Evolutionary conservation across 495 filamentous ascomycete species (phyloP).

Genomic region (Neurospora hispaniola): DNA sequence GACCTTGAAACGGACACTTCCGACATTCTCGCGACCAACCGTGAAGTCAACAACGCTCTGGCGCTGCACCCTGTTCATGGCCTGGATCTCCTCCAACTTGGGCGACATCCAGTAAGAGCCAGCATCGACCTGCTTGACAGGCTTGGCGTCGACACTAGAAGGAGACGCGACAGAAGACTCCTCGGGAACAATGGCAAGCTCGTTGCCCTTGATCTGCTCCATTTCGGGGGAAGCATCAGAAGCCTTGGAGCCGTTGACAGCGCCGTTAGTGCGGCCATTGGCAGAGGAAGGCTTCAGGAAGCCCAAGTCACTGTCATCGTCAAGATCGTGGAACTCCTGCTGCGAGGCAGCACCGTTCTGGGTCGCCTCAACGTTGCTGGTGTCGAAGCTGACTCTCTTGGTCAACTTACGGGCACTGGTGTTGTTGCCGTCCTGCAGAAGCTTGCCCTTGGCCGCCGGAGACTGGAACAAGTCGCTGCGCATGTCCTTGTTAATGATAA

Average conservation of each 20-base stretch:
- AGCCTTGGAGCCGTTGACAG: slow-evolving; percentile 34
- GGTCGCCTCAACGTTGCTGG: slow-evolving; percentile 34
- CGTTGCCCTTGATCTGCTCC: slow-evolving; percentile 62
- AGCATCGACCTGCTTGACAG: slow-evolving; percentile 42
- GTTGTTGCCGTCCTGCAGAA: slow-evolving; percentile 25
- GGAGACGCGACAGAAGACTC: slow-evolving; percentile 38
- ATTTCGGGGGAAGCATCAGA: slow-evolving; percentile 49
- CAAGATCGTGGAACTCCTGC: slow-evolving; percentile 35
- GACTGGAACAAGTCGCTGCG: slow-evolving; percentile 66
- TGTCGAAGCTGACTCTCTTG: slow-evolving; percentile 88
- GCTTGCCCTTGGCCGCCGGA: slow-evolving; percentile 34
- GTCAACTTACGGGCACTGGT: slow-evolving; percentile 50
- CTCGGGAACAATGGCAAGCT: slow-evolving; percentile 71
- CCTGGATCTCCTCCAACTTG: slow-evolving; percentile 53
- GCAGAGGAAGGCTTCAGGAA: slow-evolving; percentile 47
- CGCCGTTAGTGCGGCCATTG: slow-evolving; percentile 25
- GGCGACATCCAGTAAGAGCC: slow-evolving; percentile 85
- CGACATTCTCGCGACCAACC: slow-evolving; percentile 72
- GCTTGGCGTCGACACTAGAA: slow-evolving; percentile 10
- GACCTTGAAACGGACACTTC: slow-evolving; percentile 66
- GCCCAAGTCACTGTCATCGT: slow-evolving; percentile 49
- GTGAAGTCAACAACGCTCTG: slow-evolving; percentile 60
- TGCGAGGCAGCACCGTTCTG: slow-evolving; percentile 16
- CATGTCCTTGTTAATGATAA: slow-evolving; percentile 81
- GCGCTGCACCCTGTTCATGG: slow-evolving; percentile 62